Base-by-base conservation (phyloP, 441 rosid species). In the Syzygium syzygioides region DNA sequence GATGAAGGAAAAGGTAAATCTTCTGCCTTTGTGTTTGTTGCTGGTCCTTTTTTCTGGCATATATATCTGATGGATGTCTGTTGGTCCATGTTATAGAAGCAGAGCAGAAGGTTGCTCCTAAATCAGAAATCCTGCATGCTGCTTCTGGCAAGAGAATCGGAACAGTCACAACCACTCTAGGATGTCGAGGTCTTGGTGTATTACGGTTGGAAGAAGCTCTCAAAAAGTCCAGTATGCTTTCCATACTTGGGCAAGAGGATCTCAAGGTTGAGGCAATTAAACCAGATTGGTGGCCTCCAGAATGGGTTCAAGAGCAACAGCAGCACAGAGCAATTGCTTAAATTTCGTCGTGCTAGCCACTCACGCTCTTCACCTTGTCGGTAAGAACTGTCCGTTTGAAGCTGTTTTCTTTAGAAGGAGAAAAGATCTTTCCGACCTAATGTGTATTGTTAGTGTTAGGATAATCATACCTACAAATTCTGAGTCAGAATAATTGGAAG, bases 241-340 rank as follows among this genome's bases (percentile, higher is more conserved):
- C 55, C 32, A 76, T 95, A 53, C 92, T 87, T 52, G 98, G 96
- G 50, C 92, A 91, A 89, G 95, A 94, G 76, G 94, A 90, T 41
- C 92, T 98, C 84, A 95, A 92, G 80, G 96, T 95, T 7, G 94
- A 94, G 94, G 95, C 95, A 25, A 83, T 91, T 32, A 94, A 91
- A 88, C 99, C 99, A 15, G 89, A 92, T 54, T 97, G 99, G 99
- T 98, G 99, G 99, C 98, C 97, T 9, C 60, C 91, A 54, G 94
- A 94, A 87, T 97, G 99, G 99, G 92, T 93, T 87, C 94, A 90
- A 48, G 94, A 93, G 91, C 90, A 93, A 91, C 92, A 92, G 89
- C 91, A 90, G 68, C 85, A 91, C 60, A 89, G 89, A 84, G 92
- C 91, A 6, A 90, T 56, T 30, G 93, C 92, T 52, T 94, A 92